These are phyloP conservation scores for Pulveroboletus sp. DNA, from an alignment of 768 basidiomycete genomes.

Conservation along the genomic window DNA sequence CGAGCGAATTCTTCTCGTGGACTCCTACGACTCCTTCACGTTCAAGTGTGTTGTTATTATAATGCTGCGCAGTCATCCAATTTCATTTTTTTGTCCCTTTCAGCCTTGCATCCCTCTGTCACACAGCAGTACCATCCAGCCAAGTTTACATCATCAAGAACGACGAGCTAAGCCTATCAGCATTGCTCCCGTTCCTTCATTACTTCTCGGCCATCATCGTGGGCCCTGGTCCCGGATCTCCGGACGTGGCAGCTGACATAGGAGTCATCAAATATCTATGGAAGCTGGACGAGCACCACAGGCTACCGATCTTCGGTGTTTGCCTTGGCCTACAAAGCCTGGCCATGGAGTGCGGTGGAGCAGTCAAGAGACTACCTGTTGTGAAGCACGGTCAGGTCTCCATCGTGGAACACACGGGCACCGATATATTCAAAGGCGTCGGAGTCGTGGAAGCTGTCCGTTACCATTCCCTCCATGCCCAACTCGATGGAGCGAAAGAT, in stretches of 20 bases:
- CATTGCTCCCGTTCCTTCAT: slow-evolving; percentile 50
- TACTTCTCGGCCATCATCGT: slow-evolving; percentile 69
- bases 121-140: slow-evolving; percentile 56
- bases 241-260: slow-evolving; percentile 54
- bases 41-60: slow-evolving; percentile 77
- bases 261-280: slow-evolving; percentile 70
- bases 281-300: slow-evolving; percentile 47
- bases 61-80: not conserved
- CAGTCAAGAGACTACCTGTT: slow-evolving; percentile 50
- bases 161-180: slow-evolving; percentile 48
- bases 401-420: slow-evolving; percentile 51
- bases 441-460: slow-evolving; percentile 58
- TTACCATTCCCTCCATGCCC: slow-evolving; percentile 75
- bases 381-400: slow-evolving; percentile 85
- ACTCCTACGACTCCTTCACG: slow-evolving; percentile 88
- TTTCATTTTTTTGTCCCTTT: slow-evolving; percentile 1
- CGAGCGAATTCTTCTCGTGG: slow-evolving; percentile 64
- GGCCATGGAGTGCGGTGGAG: slow-evolving; percentile 59
- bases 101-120: slow-evolving; percentile 72
- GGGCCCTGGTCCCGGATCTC: slow-evolving; percentile 81
- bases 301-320: slow-evolving; percentile 77
- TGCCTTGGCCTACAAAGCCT: slow-evolving; percentile 82
- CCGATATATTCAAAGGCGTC: slow-evolving; percentile 59
- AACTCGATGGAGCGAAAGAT: slow-evolving; percentile 41
- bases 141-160: slow-evolving; percentile 71